Evolutionary conservation across 352 stramenopile genomes (phyloP).

Genomic region (Globisporangium abappressorium): DNA sequence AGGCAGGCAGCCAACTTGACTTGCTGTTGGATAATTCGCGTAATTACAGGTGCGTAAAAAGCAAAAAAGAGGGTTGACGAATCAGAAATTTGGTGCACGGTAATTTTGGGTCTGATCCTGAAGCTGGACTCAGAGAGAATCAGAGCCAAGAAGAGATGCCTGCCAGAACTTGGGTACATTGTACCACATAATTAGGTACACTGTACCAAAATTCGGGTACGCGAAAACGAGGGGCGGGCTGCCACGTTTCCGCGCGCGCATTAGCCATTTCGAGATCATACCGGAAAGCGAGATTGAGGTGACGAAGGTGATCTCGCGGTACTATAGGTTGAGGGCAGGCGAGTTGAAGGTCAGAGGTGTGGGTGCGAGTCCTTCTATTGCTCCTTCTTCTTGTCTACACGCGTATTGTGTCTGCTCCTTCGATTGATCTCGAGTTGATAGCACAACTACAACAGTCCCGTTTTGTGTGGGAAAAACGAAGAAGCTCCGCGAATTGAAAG

Average conservation of each 20-base stretch:
- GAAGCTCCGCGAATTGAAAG: slow-evolving; percentile 6
- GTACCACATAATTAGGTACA: too few relatives aligned
- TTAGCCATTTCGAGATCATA: neutral
- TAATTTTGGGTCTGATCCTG: neutral
- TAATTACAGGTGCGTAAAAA: neutral
- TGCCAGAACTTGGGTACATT: too few relatives aligned
- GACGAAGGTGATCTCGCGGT: neutral
- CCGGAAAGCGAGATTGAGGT: neutral
- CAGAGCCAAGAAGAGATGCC: neutral
- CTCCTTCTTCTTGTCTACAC: neutral
- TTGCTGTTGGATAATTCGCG: neutral
- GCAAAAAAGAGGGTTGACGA: neutral
- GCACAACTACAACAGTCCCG: neutral
- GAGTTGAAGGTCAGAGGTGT: neutral
- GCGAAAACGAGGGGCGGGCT: neutral
- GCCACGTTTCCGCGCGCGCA: slow-evolving; percentile 7
- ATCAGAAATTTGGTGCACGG: neutral
- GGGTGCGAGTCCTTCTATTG: neutral
- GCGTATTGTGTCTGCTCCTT: neutral
- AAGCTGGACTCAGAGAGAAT: neutral
- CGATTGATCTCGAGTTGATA: neutral
- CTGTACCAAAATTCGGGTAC: neutral
- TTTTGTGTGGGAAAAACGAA: neutral
- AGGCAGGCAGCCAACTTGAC: too few relatives aligned
- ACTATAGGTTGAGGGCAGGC: neutral